phyloP scores from a whole-genome alignment of 768 basidiomycete species.

The Cystobasidium ongulense region DNA sequence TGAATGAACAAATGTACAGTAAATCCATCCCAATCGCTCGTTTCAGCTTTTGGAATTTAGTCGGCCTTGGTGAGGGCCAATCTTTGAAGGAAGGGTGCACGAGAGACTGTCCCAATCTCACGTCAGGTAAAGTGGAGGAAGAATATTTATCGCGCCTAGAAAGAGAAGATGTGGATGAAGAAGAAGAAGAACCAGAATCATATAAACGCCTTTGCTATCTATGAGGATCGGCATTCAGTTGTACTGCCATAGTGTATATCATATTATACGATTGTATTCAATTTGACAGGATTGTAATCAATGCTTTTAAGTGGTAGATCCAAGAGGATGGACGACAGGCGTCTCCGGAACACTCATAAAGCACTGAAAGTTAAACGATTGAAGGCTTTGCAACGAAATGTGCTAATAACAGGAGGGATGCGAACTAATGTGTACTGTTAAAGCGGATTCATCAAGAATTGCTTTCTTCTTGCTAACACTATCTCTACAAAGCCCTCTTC shows the following conservation, averaged over 20 bases:
- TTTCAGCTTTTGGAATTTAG: constrained; percentile 30
- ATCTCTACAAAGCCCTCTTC: constrained; percentile 4
- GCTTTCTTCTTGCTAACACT: neutral
- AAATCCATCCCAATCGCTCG: neutral
- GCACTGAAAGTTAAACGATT: too few relatives aligned
- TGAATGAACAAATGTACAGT: neutral
- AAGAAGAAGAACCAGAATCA: constrained; percentile 7
- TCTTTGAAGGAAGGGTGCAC: neutral
- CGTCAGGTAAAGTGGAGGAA: neutral
- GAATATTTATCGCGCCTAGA: neutral
- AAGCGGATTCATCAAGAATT: too few relatives aligned
- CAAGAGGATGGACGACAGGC: too few relatives aligned
- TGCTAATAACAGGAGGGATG: neutral
- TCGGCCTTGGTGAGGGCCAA: constrained; percentile 1
- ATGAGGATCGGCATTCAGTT: neutral
- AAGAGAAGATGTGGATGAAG: constrained; percentile 2
- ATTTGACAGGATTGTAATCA: too few relatives aligned
- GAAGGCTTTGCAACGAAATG: too few relatives aligned
- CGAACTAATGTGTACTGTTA: too few relatives aligned
- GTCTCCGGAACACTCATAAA: too few relatives aligned
- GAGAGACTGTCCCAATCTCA: neutral
- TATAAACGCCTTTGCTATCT: neutral
- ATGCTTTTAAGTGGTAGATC: too few relatives aligned
- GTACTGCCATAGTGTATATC: too few relatives aligned
- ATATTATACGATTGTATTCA: too few relatives aligned